Base-by-base conservation (phyloP, 2,329 filamentous ascomycete species). In the Cordyceps farinosa region DNA sequence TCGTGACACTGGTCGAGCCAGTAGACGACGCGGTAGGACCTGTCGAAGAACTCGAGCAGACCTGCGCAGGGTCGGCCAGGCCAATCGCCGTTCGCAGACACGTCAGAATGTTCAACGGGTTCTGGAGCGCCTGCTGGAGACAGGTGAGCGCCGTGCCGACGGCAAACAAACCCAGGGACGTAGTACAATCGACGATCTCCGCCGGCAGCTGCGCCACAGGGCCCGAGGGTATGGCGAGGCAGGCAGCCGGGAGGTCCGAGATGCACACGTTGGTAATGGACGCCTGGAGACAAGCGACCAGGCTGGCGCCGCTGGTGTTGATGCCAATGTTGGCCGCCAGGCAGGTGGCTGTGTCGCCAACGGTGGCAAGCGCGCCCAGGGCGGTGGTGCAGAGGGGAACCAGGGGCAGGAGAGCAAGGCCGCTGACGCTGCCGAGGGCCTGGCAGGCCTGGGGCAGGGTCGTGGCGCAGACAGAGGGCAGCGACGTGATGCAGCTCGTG, bases 371-470 rank as follows among this genome's bases (percentile, higher is more conserved):
- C 5, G 45, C 62, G 17, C 67, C 66, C 5, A 68, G 65, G 13
- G 66, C 64, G 13, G 40, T 13, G 3, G 47, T 64, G 62, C 67
- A 67, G 6, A 60, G 38, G 3, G 65, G 63, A n/a, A 68, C 32
- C 5, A 63, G 52, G 13, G 57, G 36, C 9, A 63, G 5, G 13
- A 67, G 60, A 1, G 61, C 63, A 22, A 68, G 44, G 8, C 65
- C 66, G 38, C 56, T 54, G 9, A 48, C 22, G 17, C 30, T 44
- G 9, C 22, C 56, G 3, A 68, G 57, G 3, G 45, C 34, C 22
- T 63, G 13, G 47, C 67, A 68, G 32, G 61, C 56, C 34, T 62
- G 38, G 1, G 67, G 67, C 15, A 67, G 63, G 5, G 60, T 48
- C 4, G 50, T 51, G 22, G 64, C 59, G 27, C 65, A 65, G 22